Percentiles rank a stretch among this genome's conserved stretches.
phyloP scores from a whole-genome alignment of 2,329 filamentous ascomycete genomes.

The Aureobasidium sp. region DNA sequence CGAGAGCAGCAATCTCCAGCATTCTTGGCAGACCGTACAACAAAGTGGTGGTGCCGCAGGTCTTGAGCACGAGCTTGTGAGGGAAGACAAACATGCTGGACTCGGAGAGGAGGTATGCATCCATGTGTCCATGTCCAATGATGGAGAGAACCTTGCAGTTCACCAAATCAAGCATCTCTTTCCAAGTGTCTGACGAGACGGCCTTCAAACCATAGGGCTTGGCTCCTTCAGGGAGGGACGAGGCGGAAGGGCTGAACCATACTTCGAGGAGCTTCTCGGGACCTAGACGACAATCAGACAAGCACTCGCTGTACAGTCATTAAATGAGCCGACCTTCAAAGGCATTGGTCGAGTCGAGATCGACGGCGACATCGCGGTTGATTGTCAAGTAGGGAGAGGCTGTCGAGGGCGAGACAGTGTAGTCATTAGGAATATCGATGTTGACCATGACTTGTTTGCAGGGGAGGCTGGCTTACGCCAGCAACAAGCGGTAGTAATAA shows the following conservation, averaged over 20 bases:
- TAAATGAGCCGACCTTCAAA: conserved; percentile 58
- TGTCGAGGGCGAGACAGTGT: conserved; percentile 66
- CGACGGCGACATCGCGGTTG: conserved; percentile 87
- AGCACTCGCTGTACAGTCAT: neutral
- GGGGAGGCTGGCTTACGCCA: conserved; percentile 78
- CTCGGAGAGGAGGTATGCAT: conserved; percentile 94
- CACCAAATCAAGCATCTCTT: conserved; percentile 93
- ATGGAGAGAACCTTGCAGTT: conserved; percentile 98
- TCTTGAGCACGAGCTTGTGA: conserved; percentile 99
- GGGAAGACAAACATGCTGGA: conserved; percentile 99
- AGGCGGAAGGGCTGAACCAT: conserved; percentile 83
- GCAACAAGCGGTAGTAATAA: conserved; percentile 52
- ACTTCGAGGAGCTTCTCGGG: conserved; percentile 98
- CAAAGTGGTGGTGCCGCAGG: conserved; percentile 92
- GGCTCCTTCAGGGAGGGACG: conserved; percentile 60
- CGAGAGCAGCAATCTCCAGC: conserved; percentile 78
- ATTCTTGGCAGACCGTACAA: conserved; percentile 83
- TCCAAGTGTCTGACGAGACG: conserved; percentile 79
- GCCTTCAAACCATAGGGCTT: conserved; percentile 75
- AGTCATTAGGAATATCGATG: conserved; percentile 69
- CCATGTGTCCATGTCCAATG: conserved; percentile 84
- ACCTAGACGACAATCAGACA: conserved; percentile 26
- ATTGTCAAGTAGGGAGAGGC: conserved; percentile 88
- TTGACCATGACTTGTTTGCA: conserved; percentile 61
- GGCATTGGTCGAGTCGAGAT: conserved; percentile 89